These are phyloP conservation scores for Suillus clintonianus DNA, from an alignment of 768 basidiomycete genomes.

Conservation along the genomic window DNA sequence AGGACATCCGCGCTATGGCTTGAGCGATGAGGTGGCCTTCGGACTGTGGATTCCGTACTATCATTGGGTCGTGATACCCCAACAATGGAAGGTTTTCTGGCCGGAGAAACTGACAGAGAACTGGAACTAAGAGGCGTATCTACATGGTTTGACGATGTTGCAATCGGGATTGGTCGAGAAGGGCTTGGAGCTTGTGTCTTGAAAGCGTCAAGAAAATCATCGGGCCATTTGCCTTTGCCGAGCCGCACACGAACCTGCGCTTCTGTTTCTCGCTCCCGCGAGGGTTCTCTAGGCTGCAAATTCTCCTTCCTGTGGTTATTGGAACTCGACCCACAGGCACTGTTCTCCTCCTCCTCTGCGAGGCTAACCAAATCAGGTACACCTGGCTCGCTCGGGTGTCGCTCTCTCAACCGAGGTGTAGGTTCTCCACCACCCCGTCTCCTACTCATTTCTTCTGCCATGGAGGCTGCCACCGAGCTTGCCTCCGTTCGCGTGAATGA, in stretches of 20 bases:
- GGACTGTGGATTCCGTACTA: slow-evolving; percentile 46
- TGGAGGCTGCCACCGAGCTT: slow-evolving; percentile 52
- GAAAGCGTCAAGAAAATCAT: slow-evolving; percentile 72
- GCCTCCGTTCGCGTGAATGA: slow-evolving; percentile 70
- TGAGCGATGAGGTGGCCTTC: slow-evolving; percentile 64
- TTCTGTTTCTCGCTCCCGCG: slow-evolving; percentile 27
- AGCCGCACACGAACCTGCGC: slow-evolving; percentile 50
- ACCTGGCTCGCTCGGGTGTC: slow-evolving; percentile 64
- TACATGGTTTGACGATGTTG: slow-evolving; percentile 17
- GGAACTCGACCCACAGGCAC: slow-evolving; percentile 50
- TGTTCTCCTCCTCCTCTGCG: slow-evolving; percentile 65
- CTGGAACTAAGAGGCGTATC: slow-evolving; percentile 24
- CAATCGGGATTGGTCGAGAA: slow-evolving; percentile 29
- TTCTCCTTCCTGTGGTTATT: slow-evolving; percentile 31
- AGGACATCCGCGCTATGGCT: slow-evolving; percentile 64
- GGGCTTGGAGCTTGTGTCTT: slow-evolving; percentile 30
- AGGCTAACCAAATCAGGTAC: slow-evolving; percentile 66
- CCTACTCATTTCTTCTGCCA: slow-evolving; percentile 42
- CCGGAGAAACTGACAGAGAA: slow-evolving; percentile 46
- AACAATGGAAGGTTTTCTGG: slow-evolving; percentile 59
- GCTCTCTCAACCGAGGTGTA: slow-evolving; percentile 46
- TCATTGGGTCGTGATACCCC: slow-evolving; percentile 47
- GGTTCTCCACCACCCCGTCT: slow-evolving; percentile 34
- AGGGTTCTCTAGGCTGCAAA: slow-evolving; percentile 18
- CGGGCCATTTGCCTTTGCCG: slow-evolving; percentile 82